Evolutionary conservation across 2,329 filamentous ascomycete genomes (phyloP).

Genomic region (Ascochyta clinopodiicola): DNA sequence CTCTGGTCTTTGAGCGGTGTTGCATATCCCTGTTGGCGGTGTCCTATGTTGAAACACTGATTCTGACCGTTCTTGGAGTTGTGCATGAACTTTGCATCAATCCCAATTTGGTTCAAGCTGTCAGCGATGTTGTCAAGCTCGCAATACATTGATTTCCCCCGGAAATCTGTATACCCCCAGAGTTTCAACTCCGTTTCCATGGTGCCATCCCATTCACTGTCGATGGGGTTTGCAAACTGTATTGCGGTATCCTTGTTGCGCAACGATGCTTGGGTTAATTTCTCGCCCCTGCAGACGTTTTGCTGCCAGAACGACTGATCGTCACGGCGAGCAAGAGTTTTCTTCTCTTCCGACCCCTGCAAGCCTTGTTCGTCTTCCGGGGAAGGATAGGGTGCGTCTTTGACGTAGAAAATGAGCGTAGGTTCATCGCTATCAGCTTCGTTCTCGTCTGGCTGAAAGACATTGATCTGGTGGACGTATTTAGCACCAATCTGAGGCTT

Average conservation of each 20-base stretch:
- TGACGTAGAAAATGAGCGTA: constrained; percentile 6
- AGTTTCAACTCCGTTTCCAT: constrained; percentile 2
- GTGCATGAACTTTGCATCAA: background rate
- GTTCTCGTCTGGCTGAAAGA: constrained; percentile 1
- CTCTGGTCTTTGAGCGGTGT: background rate
- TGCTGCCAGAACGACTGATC: background rate
- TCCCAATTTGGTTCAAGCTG: background rate
- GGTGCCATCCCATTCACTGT: constrained; percentile 7
- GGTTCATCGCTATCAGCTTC: background rate
- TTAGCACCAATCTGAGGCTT: constrained; percentile 16
- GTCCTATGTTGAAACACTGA: background rate
- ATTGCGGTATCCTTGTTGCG: constrained; percentile 6
- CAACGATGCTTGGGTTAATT: background rate
- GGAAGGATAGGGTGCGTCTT: background rate
- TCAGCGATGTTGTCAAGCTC: background rate
- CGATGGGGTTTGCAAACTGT: background rate
- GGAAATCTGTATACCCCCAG: constrained; percentile 7
- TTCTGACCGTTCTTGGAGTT: constrained; percentile 1
- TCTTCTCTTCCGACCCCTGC: background rate
- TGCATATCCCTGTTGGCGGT: background rate
- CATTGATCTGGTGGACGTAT: constrained; percentile 5
- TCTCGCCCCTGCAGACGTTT: constrained; percentile 6
- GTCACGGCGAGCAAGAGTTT: background rate
- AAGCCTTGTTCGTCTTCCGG: background rate
- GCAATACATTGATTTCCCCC: background rate